These are phyloP conservation scores for Lasiosphaeris hirsuta DNA, from an alignment of 495 filamentous ascomycete species.

Conservation along the genomic window DNA sequence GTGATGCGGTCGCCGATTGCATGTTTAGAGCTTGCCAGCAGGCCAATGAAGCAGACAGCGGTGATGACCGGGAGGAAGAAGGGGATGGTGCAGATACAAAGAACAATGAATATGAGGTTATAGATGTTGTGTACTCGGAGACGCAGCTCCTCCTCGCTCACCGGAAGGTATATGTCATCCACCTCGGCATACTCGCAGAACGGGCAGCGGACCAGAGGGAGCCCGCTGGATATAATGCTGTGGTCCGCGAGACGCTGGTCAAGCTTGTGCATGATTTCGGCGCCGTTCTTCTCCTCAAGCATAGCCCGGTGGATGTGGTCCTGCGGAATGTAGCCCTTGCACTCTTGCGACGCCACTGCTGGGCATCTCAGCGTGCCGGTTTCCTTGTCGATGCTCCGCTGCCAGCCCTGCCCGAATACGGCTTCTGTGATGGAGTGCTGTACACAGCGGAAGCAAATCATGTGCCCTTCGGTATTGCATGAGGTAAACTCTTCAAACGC, in stretches of 20 bases:
- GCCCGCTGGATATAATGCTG: constrained; percentile 61
- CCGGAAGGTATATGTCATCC: constrained; percentile 70
- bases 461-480: constrained; percentile 69
- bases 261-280: constrained; percentile 65
- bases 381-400: constrained; percentile 67
- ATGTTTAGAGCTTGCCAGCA: constrained; percentile 38
- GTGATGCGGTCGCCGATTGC: constrained; percentile 33
- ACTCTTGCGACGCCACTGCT: constrained; percentile 65
- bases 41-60: constrained; percentile 21
- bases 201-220: constrained; percentile 81
- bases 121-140: constrained; percentile 48
- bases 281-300: constrained; percentile 60
- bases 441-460: constrained; percentile 84
- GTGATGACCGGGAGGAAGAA: constrained; percentile 50
- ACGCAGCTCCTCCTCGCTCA: constrained; percentile 38
- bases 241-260: constrained; percentile 75
- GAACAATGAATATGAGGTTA: constrained; percentile 39
- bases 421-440: constrained; percentile 75
- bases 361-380: constrained; percentile 74
- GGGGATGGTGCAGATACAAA: constrained; percentile 45
- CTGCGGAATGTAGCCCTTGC: constrained; percentile 66
- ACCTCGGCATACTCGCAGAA: constrained; percentile 90
- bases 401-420: constrained; percentile 90
- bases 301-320: constrained; percentile 70
- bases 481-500: constrained; percentile 79